phyloP scores from a whole-genome alignment of 805 yeast species.

The Wickerhamomyces tratensis region DNA sequence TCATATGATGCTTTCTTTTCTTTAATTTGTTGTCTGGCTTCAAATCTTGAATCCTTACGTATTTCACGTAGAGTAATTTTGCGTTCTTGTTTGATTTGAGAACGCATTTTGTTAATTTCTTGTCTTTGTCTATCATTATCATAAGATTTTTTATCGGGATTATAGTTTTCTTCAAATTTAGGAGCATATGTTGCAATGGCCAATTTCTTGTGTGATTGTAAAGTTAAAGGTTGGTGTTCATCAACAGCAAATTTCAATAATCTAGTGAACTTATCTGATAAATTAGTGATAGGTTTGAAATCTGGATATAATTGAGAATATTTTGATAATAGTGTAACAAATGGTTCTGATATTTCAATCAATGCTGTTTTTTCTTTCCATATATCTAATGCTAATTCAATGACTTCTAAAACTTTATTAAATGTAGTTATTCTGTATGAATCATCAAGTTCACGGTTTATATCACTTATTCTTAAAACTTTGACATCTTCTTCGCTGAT shows the following conservation, averaged over 20 bases:
- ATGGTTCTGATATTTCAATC: conserved; percentile 45
- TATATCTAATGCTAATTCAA: conserved; percentile 24
- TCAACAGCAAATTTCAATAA: conserved; percentile 35
- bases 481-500: conserved; percentile 1
- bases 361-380: conserved; percentile 62
- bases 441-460: conserved; percentile 20
- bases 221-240: conserved; percentile 58
- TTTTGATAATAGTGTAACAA: conserved; percentile 32
- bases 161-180: conserved; percentile 89
- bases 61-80: conserved; percentile 83
- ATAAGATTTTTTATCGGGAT: conserved; percentile 89
- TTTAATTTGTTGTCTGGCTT: conserved; percentile 73
- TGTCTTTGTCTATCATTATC: conserved; percentile 75
- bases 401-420: conserved; percentile 19
- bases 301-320: conserved; percentile 26
- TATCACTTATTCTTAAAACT: conserved; percentile 11
- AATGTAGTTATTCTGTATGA: conserved; percentile 14
- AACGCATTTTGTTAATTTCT: conserved; percentile 74
- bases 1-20: conserved; percentile 68
- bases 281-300: conserved; percentile 21
- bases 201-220: conserved; percentile 78
- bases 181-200: conserved; percentile 84
- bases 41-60: conserved; percentile 80
- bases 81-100: conserved; percentile 84
- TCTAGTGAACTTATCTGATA: conserved; percentile 37